A percentile compares a stretch with the other conserved stretches of the same genome.
phyloP scores from a whole-genome alignment of 2,329 filamentous ascomycete genomes.

The Sodiomyces alkalinus region DNA sequence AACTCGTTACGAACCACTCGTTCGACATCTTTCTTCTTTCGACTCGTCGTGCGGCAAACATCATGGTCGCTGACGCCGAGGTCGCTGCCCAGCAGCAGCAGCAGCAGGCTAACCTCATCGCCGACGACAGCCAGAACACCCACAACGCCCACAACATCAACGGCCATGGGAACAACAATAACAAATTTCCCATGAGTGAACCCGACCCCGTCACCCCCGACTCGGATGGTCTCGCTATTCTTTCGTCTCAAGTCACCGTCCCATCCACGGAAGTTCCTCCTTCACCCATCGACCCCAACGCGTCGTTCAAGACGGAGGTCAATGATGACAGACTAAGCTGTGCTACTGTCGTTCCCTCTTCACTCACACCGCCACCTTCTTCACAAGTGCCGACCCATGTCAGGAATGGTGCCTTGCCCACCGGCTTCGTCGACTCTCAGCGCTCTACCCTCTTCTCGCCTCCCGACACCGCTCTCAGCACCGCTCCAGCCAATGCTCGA shows the following conservation, averaged over 20 bases:
- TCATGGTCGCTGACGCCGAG: conserved; percentile 21
- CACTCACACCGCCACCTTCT: conserved; percentile 41
- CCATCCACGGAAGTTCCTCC: conserved; percentile 40
- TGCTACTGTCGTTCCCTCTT: conserved; percentile 37
- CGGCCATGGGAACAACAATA: too few species aligned
- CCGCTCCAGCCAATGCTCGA: conserved; percentile 5
- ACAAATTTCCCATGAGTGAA: too few species aligned
- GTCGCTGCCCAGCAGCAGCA: conserved; percentile 16
- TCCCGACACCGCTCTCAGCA: conserved; percentile 25
- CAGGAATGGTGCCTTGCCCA: conserved; percentile 11
- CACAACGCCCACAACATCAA: too few species aligned
- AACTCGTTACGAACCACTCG: too few species aligned
- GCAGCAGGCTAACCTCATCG: conserved; percentile 16
- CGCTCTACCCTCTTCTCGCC: conserved; percentile 36
- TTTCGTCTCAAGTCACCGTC: conserved; percentile 36
- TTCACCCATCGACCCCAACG: conserved; percentile 33
- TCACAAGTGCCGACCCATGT: conserved; percentile 27
- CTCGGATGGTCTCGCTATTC: conserved; percentile 10
- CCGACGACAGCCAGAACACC: conserved; percentile 7
- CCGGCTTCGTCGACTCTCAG: conserved; percentile 24
- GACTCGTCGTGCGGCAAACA: too few species aligned
- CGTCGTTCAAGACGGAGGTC: conserved; percentile 33
- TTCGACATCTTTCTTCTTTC: too few species aligned
- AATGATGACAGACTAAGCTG: conserved; percentile 28
- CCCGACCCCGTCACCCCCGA: conserved; percentile 18